A percentile compares a stretch with the other conserved stretches of the same genome.
Evolutionary conservation across 495 filamentous ascomycete genomes (phyloP).

Genomic region (Podospora appendiculata): DNA sequence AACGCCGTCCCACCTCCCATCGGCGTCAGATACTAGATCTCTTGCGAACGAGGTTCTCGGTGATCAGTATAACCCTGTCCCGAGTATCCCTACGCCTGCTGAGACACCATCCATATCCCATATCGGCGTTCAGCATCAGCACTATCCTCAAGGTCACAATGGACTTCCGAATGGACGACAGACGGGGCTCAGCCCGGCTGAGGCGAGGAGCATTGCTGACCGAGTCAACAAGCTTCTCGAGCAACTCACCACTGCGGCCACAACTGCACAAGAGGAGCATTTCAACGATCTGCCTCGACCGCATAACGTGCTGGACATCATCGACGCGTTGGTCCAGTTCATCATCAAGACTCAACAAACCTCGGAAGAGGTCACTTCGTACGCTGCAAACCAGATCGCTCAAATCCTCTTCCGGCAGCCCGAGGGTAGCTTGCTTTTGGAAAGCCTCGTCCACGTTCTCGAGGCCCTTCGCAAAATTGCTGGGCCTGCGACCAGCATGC

Average conservation of each 20-base stretch:
- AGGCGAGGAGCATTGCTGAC: constrained; percentile 54
- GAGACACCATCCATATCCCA: constrained; percentile 74
- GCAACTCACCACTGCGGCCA: constrained; percentile 58
- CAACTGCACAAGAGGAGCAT: constrained; percentile 60
- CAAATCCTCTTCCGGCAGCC: constrained; percentile 51
- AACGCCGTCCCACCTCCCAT: constrained; percentile 33
- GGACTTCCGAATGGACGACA: constrained; percentile 39
- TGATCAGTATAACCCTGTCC: constrained; percentile 70
- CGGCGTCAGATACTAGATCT: constrained; percentile 44
- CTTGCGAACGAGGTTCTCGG: constrained; percentile 67
- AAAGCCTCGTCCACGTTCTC: constrained; percentile 76
- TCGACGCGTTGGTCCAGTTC: constrained; percentile 45
- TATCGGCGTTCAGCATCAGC: constrained; percentile 50
- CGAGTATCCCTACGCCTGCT: constrained; percentile 70
- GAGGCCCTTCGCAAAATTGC: constrained; percentile 70
- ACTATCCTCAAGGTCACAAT: constrained; percentile 50
- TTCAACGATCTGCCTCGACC: constrained; percentile 60
- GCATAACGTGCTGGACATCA: constrained; percentile 54
- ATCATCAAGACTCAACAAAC: constrained; percentile 48
- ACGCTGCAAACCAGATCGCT: constrained; percentile 64
- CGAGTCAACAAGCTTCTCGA: constrained; percentile 61
- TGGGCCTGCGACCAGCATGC: constrained; percentile 62
- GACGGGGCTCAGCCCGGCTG: constrained; percentile 57
- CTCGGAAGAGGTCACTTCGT: constrained; percentile 59
- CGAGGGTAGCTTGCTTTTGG: constrained; percentile 59